phyloP scores from a whole-genome alignment of 2,329 filamentous ascomycete genomes.

The Simplicillium sp. region DNA sequence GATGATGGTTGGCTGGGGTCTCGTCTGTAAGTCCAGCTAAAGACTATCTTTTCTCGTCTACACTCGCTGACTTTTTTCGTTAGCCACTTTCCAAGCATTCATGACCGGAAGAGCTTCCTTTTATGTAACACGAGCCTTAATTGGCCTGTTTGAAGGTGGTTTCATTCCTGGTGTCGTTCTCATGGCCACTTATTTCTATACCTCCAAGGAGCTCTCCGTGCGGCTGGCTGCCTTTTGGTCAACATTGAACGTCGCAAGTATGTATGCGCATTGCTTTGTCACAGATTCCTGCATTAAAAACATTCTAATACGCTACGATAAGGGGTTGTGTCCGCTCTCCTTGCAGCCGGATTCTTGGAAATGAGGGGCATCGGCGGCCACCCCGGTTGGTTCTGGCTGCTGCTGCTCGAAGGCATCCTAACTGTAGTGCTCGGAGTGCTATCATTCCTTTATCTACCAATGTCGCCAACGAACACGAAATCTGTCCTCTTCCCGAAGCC shows the following conservation, averaged over 20 bases:
- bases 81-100: slow-evolving; percentile 38
- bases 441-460: slow-evolving; percentile 50
- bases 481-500: slow-evolving; percentile 50
- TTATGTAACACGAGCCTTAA: slow-evolving; percentile 39
- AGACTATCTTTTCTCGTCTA: neutral
- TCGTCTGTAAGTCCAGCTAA: slow-evolving; percentile 20
- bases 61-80: slow-evolving; percentile 24
- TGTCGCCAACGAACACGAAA: slow-evolving; percentile 56
- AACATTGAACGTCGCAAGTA: slow-evolving; percentile 30
- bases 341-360: slow-evolving; percentile 36
- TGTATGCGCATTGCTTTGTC: slow-evolving; percentile 8
- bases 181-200: slow-evolving; percentile 67
- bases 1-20: slow-evolving; percentile 41
- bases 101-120: slow-evolving; percentile 36
- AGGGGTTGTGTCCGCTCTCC: slow-evolving; percentile 35
- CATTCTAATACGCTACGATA: slow-evolving; percentile 22
- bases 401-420: slow-evolving; percentile 27
- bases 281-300: slow-evolving; percentile 22
- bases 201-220: slow-evolving; percentile 53
- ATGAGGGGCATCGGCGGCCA: slow-evolving; percentile 37
- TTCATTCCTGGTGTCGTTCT: slow-evolving; percentile 53
- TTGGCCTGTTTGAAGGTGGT: slow-evolving; percentile 44
- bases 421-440: slow-evolving; percentile 43
- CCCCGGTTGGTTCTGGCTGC: slow-evolving; percentile 47
- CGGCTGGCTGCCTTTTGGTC: slow-evolving; percentile 63